These are phyloP conservation scores for Malassezia japonica DNA, from an alignment of 1,284 basidiomycete genomes.

Conservation along the genomic window DNA sequence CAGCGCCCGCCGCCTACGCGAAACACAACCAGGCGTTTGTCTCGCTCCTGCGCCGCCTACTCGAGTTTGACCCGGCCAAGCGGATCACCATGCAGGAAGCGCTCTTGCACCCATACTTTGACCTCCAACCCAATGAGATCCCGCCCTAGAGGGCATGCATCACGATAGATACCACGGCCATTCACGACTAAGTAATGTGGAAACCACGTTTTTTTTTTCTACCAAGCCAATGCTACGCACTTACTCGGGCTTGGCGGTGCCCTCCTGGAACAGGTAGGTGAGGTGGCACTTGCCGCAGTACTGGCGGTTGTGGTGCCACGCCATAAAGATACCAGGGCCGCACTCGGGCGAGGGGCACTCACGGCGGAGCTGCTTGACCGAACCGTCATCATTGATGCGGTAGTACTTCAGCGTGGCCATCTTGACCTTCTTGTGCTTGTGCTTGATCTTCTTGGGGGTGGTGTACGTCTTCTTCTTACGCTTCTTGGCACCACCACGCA, in stretches of 20 bases:
- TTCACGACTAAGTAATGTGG: background rate
- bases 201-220: background rate
- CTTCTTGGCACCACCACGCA: conserved; percentile 97
- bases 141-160: conserved; percentile 17
- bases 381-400: conserved; percentile 97
- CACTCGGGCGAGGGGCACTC: conserved; percentile 64
- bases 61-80: conserved; percentile 81
- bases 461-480: conserved; percentile 99
- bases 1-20: conserved; percentile 34
- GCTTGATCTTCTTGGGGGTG: conserved; percentile 98
- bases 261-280: conserved; percentile 48
- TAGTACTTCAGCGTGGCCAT: conserved; percentile 97
- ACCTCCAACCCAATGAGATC: conserved; percentile 32
- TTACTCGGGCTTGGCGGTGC: conserved; percentile 25
- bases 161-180: background rate
- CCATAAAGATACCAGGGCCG: conserved; percentile 47
- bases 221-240: background rate
- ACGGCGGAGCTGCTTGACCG: conserved; percentile 95
- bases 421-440: conserved; percentile 99
- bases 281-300: conserved; percentile 49
- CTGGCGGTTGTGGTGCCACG: conserved; percentile 48
- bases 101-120: conserved; percentile 44
- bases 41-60: conserved; percentile 72
- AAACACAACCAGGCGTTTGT: conserved; percentile 65
- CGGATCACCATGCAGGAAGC: conserved; percentile 42